These are phyloP conservation scores for Lyophyllum decastes DNA, from an alignment of 768 basidiomycete species.

Conservation along the genomic window DNA sequence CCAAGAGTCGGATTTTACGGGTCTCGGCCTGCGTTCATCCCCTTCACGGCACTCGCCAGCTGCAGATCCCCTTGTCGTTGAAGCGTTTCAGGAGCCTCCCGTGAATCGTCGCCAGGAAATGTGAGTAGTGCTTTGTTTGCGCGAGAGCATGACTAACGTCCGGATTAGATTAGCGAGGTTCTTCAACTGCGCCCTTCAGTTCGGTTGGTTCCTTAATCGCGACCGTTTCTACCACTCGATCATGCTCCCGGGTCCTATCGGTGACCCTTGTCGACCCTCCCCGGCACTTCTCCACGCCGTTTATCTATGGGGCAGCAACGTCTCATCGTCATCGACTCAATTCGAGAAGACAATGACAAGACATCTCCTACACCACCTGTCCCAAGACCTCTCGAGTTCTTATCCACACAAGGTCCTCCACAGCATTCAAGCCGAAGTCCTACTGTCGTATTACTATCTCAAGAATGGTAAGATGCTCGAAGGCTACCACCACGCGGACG, in stretches of 20 bases:
- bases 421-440: conserved; percentile 38
- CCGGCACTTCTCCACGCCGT: conserved; percentile 47
- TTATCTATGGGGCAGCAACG: conserved; percentile 49
- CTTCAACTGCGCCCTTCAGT: conserved; percentile 20
- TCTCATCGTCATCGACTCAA: conserved; percentile 26
- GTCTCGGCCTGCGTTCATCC: background rate
- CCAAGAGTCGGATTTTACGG: background rate
- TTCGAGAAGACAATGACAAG: background rate
- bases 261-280: conserved; percentile 44
- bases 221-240: conserved; percentile 44
- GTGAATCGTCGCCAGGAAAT: background rate
- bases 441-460: conserved; percentile 40
- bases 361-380: background rate
- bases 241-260: conserved; percentile 46
- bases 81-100: background rate
- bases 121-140: background rate
- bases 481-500: conserved; percentile 17
- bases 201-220: conserved; percentile 63
- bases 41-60: background rate
- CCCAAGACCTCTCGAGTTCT: conserved; percentile 5
- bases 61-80: background rate
- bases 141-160: background rate
- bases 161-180: conserved; percentile 7
- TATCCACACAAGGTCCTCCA: conserved; percentile 22
- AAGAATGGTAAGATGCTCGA: conserved; percentile 18